Evolutionary conservation across 2,329 filamentous ascomycete genomes (phyloP).

Genomic region (Didymella exigua): DNA sequence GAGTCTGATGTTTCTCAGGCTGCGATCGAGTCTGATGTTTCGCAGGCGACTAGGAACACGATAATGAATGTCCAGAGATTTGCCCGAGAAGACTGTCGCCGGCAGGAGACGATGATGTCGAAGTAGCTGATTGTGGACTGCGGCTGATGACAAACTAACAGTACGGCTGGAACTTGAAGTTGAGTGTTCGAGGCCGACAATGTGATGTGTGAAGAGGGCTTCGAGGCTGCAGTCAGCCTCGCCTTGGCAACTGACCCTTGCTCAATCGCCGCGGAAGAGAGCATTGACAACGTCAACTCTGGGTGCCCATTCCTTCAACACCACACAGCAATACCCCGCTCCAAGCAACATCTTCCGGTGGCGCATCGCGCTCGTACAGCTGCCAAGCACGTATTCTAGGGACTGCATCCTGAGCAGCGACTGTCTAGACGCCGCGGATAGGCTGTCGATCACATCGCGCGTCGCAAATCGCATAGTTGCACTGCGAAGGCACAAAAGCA

Average conservation of each 20-base stretch:
- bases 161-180: too few relatives aligned
- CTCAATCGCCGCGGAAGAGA: slow-evolving; percentile 16
- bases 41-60: too few relatives aligned
- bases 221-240: slow-evolving; percentile 3
- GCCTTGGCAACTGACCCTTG: slow-evolving; percentile 6
- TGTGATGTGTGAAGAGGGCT: background rate
- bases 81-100: too few relatives aligned
- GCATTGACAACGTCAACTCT: slow-evolving; percentile 8
- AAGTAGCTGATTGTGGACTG: too few relatives aligned
- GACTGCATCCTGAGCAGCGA: background rate
- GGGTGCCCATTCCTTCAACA: slow-evolving; percentile 2
- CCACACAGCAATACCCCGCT: slow-evolving; percentile 2
- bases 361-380: background rate
- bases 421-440: background rate
- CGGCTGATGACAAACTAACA: too few relatives aligned
- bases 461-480: background rate
- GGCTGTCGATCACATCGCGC: background rate
- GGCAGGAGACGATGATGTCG: too few relatives aligned
- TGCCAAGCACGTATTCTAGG: background rate
- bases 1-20: too few relatives aligned
- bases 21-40: too few relatives aligned
- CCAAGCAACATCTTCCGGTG: background rate
- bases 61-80: too few relatives aligned
- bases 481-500: background rate
- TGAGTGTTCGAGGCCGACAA: too few relatives aligned